Base-by-base conservation (phyloP, 345 rosid genomes). In the Boechera divaricarpa region DNA sequence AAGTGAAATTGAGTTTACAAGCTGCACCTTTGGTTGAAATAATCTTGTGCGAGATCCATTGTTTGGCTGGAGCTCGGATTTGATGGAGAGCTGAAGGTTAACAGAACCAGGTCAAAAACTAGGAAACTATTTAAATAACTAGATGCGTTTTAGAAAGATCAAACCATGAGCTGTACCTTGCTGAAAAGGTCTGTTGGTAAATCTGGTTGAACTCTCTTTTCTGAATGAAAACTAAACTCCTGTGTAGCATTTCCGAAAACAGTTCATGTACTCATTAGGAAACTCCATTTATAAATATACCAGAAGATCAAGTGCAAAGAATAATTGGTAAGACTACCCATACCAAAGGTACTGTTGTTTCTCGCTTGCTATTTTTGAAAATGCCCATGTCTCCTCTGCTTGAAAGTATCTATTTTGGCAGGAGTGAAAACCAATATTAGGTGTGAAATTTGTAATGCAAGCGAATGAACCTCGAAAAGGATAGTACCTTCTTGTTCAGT, bases 291-390 rank as follows among this genome's bases (percentile, higher is more conserved):
- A 16, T 0, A 47, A 21, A n/a, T 24, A 60, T 24, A 44, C 35
- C 13, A 59, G 55, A 66, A 58, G 58, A 49, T 6, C 36, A 63
- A 59, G 35, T 6, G 55, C 36, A 29, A 49, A n/a, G 18, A 57
- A 49, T 41, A 31, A 49, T 33, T 53, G 11, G 64, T 31, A 63
- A 31, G 61, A 2, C 47, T 33, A 57, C 1, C n/a, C 74, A 41
- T 87, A 95, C 99, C 90, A 79, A 73, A 54, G 97, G 96, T 55
- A 88, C 88, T 8, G 96, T 89, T 35, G 87, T 82, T 82, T 93
- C 97, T 63, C 83, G 83, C 84, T 91, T 92, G 86, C 70, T 82
- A 79, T 85, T 91, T 71, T 83, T 84, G 63, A 86, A 86, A 66
- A 91, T 76, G 4, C 96, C 98, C 39, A 88, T 81, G 62, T 92